Evolutionary conservation across 345 rosid genomes (phyloP).

Genomic region (Moricandia moricandioides): DNA sequence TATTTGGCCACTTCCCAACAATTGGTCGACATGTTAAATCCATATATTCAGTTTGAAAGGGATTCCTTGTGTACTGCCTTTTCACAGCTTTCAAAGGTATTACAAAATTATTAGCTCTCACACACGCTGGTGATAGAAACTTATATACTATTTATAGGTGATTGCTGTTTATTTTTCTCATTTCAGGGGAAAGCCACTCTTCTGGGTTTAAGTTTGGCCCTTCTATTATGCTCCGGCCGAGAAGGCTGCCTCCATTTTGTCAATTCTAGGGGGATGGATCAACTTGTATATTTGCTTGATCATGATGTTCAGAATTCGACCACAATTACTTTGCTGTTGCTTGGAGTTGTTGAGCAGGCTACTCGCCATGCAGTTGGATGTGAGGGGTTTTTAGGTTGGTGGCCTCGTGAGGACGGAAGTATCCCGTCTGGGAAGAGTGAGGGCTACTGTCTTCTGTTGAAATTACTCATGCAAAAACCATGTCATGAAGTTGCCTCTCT

Average conservation of each 20-base stretch:
- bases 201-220: slow-evolving; percentile 66
- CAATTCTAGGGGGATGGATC: slow-evolving; percentile 75
- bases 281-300: slow-evolving; percentile 54
- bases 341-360: slow-evolving; percentile 90
- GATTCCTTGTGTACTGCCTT: slow-evolving; percentile 42
- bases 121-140: slow-evolving; percentile 5
- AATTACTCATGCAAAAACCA: slow-evolving; percentile 73
- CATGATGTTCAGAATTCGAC: slow-evolving; percentile 52
- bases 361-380: slow-evolving; percentile 88
- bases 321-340: slow-evolving; percentile 51
- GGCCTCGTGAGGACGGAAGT: slow-evolving; percentile 86
- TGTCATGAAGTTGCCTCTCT: slow-evolving; percentile 84
- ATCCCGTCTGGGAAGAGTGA: slow-evolving; percentile 74
- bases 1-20: slow-evolving; percentile 57
- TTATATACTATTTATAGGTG: slow-evolving; percentile 13
- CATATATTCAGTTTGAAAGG: slow-evolving; percentile 45
- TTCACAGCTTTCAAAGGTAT: slow-evolving; percentile 63
- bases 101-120: slow-evolving; percentile 12
- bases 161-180: slow-evolving; percentile 35
- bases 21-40: slow-evolving; percentile 60
- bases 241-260: slow-evolving; percentile 97
- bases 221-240: slow-evolving; percentile 77
- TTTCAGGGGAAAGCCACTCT: slow-evolving; percentile 67
- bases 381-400: slow-evolving; percentile 94
- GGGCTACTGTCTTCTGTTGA: slow-evolving; percentile 73